These are phyloP conservation scores for Phytopythium vexans DNA, from an alignment of 352 stramenopile genomes.

Conservation along the genomic window DNA sequence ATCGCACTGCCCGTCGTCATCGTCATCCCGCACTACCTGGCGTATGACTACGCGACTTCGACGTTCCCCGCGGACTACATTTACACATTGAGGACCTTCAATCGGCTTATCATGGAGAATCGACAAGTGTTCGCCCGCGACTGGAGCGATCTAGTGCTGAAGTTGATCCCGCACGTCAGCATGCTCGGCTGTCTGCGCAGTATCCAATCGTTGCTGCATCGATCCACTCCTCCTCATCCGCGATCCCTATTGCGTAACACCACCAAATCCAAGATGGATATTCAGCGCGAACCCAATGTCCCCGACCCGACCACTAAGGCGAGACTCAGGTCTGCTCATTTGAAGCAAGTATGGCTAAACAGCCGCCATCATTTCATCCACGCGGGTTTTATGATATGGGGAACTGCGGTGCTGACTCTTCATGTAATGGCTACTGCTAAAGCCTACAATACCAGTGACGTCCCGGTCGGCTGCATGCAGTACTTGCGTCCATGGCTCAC, in stretches of 20 bases:
- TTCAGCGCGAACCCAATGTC: background rate
- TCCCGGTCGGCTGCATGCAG: background rate
- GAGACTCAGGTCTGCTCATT: too few species aligned
- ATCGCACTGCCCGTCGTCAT: slow-evolving; percentile 16
- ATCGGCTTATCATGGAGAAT: slow-evolving; percentile 20
- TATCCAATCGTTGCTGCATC: slow-evolving; percentile 10
- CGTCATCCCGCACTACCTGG: slow-evolving; percentile 4
- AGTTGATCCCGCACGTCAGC: slow-evolving; percentile 16
- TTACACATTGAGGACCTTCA: slow-evolving; percentile 16
- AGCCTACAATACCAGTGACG: background rate
- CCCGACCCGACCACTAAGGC: too few species aligned
- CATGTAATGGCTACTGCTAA: background rate
- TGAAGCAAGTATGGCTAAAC: too few species aligned
- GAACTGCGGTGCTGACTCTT: background rate
- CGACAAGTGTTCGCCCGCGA: slow-evolving; percentile 15
- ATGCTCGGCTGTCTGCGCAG: slow-evolving; percentile 14
- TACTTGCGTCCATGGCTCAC: slow-evolving; percentile 9
- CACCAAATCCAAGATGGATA: slow-evolving; percentile 1
- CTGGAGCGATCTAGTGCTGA: slow-evolving; percentile 15
- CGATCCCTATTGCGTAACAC: too few species aligned
- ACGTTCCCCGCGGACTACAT: slow-evolving; percentile 3
- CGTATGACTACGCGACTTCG: slow-evolving; percentile 7
- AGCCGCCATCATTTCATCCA: too few species aligned
- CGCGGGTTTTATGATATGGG: background rate
- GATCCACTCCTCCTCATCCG: too few species aligned